Conservation (phyloP, 2,329 filamentous ascomycete species). For the Nemania diffusa region DNA sequence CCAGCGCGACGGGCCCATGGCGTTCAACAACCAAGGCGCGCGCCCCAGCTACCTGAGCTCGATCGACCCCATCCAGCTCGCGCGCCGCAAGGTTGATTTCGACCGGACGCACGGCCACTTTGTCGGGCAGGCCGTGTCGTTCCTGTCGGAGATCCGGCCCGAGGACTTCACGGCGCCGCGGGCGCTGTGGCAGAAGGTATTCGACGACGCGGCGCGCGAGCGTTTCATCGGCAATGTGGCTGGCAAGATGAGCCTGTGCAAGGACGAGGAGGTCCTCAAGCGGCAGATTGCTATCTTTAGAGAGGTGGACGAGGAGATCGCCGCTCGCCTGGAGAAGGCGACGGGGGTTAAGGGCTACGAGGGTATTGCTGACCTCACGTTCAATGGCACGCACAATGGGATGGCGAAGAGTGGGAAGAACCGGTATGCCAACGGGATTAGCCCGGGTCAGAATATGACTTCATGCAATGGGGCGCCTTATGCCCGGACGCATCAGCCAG, state of each 20-base stretch:
- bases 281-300: constrained; percentile 73
- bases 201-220: constrained; percentile 66
- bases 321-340: constrained; percentile 68
- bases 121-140: constrained; percentile 52
- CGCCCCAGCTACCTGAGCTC: constrained; percentile 64
- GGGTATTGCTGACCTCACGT: constrained; percentile 64
- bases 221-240: constrained; percentile 69
- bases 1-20: constrained; percentile 78
- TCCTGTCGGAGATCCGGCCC: constrained; percentile 52
- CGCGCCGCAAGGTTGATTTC: constrained; percentile 49
- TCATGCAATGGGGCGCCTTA: constrained; percentile 18
- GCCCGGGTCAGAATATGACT: constrained; percentile 6
- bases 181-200: constrained; percentile 69
- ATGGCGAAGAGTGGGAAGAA: constrained; percentile 62
- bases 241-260: constrained; percentile 69
- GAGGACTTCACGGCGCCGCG: constrained; percentile 62
- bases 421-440: constrained; percentile 63
- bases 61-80: constrained; percentile 52
- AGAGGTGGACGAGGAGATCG: constrained; percentile 69
- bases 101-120: constrained; percentile 54
- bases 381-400: constrained; percentile 71
- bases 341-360: constrained; percentile 70
- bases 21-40: constrained; percentile 72
- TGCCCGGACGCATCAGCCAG: constrained; percentile 5
- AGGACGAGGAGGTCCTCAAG: constrained; percentile 69